Evolutionary conservation across 257 asterid genomes (phyloP).

Genomic region (Solanum chmielewskii): DNA sequence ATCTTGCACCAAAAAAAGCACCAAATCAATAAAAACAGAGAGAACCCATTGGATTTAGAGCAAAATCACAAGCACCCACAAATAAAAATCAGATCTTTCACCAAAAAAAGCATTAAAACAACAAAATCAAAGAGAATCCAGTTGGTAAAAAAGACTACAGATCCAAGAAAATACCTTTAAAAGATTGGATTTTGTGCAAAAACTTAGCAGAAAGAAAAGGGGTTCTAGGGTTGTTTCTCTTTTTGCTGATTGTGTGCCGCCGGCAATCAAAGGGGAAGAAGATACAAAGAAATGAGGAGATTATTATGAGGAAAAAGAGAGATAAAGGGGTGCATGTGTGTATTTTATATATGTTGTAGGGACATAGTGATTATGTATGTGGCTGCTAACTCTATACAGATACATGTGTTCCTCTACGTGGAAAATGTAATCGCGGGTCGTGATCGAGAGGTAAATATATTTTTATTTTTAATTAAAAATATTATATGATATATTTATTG

Average conservation of each 20-base stretch:
- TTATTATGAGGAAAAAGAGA: not conserved
- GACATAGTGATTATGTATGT: not conserved
- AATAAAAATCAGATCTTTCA: not conserved
- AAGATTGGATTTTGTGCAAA: not conserved
- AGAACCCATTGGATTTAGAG: not conserved
- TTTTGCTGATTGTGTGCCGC: constrained; percentile 4
- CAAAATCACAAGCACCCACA: not conserved
- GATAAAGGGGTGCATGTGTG: not conserved
- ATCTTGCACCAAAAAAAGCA: not conserved
- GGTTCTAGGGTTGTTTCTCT: not conserved
- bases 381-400: not conserved
- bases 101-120: not conserved
- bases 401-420: not conserved
- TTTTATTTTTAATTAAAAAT: too few species aligned
- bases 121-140: not conserved
- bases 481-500: rapidly evolving
- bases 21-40: not conserved
- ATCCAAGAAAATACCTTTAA: not conserved
- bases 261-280: constrained; percentile 3
- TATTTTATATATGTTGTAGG: not conserved
- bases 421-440: not conserved
- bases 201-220: not conserved
- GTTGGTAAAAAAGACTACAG: not conserved
- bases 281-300: not conserved
- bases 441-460: rapidly evolving